These are phyloP conservation scores for Sphagnum fallax DNA, from an alignment of 228 moss, liverwort and hornwort species.

Conservation along the genomic window DNA sequence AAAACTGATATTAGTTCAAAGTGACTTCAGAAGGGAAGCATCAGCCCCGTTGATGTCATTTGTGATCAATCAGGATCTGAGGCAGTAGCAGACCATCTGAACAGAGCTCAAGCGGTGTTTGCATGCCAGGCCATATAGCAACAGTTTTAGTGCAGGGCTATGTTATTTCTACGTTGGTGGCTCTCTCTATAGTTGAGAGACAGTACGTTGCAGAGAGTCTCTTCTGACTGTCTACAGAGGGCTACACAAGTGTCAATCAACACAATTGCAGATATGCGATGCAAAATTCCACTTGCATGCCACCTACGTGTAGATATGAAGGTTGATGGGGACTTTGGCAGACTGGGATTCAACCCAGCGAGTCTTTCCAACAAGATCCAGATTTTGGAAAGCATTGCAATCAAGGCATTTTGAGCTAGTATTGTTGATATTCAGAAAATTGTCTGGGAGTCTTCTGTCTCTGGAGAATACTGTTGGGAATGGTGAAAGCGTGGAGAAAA, in stretches of 20 bases:
- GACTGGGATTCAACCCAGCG: slow-evolving; percentile 9
- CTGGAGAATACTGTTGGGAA: slow-evolving; percentile 59
- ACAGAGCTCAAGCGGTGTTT: slow-evolving; percentile 57
- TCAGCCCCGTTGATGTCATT: slow-evolving; percentile 47
- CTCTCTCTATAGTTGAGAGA: slow-evolving; percentile 15
- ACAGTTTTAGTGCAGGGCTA: slow-evolving; percentile 77
- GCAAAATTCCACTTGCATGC: slow-evolving; percentile 19
- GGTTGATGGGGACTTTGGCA: not conserved
- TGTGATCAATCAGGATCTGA: slow-evolving; percentile 42
- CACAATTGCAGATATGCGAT: slow-evolving; percentile 38
- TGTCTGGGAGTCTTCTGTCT: slow-evolving; percentile 19
- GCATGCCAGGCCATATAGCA: slow-evolving; percentile 65
- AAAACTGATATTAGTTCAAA: slow-evolving; percentile 44
- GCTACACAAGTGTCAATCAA: slow-evolving; percentile 40
- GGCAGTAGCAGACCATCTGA: slow-evolving; percentile 54
- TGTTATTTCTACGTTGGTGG: slow-evolving; percentile 54
- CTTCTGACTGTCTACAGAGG: slow-evolving; percentile 25
- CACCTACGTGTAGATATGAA: slow-evolving; percentile 7
- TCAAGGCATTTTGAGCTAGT: slow-evolving; percentile 47
- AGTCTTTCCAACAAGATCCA: slow-evolving; percentile 25
- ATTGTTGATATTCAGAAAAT: slow-evolving; percentile 49
- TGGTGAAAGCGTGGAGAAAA: slow-evolving; percentile 90
- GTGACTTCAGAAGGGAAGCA: slow-evolving; percentile 57
- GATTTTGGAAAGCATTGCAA: slow-evolving; percentile 50
- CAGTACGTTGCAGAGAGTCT: slow-evolving; percentile 38